These are phyloP conservation scores for Gonapodya sp. DNA, from an alignment of 192 early-diverging fungal species.

Conservation along the genomic window DNA sequence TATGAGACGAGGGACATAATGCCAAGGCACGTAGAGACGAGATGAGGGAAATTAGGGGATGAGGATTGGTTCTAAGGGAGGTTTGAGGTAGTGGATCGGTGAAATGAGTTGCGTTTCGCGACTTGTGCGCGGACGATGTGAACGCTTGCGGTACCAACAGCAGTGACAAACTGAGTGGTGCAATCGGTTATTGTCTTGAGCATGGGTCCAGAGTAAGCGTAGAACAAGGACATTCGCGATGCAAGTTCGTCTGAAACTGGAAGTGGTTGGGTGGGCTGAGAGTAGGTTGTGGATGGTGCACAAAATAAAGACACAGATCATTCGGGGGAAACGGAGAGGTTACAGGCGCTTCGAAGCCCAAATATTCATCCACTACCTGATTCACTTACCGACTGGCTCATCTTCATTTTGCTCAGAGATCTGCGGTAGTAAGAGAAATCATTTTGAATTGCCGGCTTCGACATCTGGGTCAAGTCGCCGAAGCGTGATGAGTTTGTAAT, in stretches of 20 bases:
- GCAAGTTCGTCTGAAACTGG: slow-evolving; percentile 77
- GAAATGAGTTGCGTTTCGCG: background rate
- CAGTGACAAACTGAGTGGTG: slow-evolving; percentile 54
- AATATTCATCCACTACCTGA: slow-evolving; percentile 17
- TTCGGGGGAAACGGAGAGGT: too few relatives aligned
- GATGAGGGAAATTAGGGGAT: background rate
- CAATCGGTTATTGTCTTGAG: slow-evolving; percentile 78
- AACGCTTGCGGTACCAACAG: slow-evolving; percentile 25
- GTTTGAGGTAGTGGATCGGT: too few relatives aligned
- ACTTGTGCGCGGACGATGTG: background rate
- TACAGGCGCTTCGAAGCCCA: too few relatives aligned
- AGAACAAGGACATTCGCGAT: slow-evolving; percentile 93
- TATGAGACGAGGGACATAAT: slow-evolving; percentile 70
- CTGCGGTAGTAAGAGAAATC: slow-evolving; percentile 97
- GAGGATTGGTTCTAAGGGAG: background rate
- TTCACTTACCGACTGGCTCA: slow-evolving; percentile 46
- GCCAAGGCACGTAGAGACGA: slow-evolving; percentile 61
- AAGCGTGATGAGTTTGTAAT: background rate
- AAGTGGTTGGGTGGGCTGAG: slow-evolving; percentile 24
- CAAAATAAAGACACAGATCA: too few relatives aligned
- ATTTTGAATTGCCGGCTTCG: slow-evolving; percentile 80
- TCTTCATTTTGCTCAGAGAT: slow-evolving; percentile 69
- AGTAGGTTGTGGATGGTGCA: too few relatives aligned
- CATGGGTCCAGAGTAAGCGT: slow-evolving; percentile 91
- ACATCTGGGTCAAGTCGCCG: slow-evolving; percentile 59